Evolutionary conservation across 2,329 filamentous ascomycete species (phyloP).

Genomic region (Aspergillus uvarum): DNA sequence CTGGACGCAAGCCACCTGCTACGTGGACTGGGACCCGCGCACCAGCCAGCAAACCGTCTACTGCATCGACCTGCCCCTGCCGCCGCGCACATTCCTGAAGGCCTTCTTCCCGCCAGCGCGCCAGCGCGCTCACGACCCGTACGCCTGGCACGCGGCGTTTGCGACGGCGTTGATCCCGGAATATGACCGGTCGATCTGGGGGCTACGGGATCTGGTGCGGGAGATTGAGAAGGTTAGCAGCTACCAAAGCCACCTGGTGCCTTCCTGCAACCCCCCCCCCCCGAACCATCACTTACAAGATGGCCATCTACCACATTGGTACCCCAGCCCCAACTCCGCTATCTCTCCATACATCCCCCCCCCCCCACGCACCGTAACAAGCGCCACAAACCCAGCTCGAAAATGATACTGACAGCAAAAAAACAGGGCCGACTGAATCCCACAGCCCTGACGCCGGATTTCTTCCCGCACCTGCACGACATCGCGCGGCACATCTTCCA

Average conservation of each 20-base stretch:
- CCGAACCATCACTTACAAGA: neutral
- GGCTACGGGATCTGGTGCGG: slow-evolving; percentile 31
- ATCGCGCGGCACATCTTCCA: slow-evolving; percentile 35
- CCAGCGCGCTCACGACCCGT: slow-evolving; percentile 17
- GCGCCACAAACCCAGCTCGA: too few species aligned
- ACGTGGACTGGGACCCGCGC: slow-evolving; percentile 21
- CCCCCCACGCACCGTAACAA: too few species aligned
- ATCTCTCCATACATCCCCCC: too few species aligned
- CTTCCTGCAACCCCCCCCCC: too few species aligned
- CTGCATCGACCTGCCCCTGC: slow-evolving; percentile 13
- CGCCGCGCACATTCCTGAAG: neutral
- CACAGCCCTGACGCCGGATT: slow-evolving; percentile 15
- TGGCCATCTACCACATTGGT: neutral
- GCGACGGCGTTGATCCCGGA: slow-evolving; percentile 20
- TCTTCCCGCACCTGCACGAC: slow-evolving; percentile 32
- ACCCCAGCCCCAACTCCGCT: neutral
- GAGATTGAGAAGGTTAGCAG: slow-evolving; percentile 28
- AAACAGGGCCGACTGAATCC: slow-evolving; percentile 12
- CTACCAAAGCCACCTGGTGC: too few species aligned
- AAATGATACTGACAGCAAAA: too few species aligned
- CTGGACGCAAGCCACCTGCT: slow-evolving; percentile 23
- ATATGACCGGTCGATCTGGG: slow-evolving; percentile 33
- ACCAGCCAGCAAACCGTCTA: slow-evolving; percentile 13
- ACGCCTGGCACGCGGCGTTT: slow-evolving; percentile 27
- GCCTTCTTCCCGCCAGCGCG: slow-evolving; percentile 4